These are phyloP conservation scores for Phylloporus sp. DNA, from an alignment of 768 basidiomycete genomes.

Conservation along the genomic window DNA sequence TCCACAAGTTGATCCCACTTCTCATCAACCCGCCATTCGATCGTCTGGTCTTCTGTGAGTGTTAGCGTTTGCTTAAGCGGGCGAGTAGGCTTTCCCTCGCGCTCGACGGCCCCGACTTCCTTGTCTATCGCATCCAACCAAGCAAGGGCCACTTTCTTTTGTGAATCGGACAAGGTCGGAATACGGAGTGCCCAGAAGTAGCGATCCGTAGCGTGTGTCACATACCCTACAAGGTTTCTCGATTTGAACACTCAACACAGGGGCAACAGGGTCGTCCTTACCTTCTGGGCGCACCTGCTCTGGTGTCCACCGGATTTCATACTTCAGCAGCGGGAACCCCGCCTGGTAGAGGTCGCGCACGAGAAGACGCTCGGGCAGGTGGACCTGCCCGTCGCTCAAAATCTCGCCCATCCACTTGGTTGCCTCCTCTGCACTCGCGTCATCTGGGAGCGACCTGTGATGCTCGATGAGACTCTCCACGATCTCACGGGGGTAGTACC, in stretches of 20 bases:
- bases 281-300: conserved; percentile 55
- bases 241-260: background rate
- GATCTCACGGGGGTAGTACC: conserved; percentile 55
- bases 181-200: conserved; percentile 57
- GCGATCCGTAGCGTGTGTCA: conserved; percentile 69
- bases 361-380: conserved; percentile 63
- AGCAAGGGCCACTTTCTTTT: conserved; percentile 45
- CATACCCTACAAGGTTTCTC: conserved; percentile 43
- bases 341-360: conserved; percentile 52
- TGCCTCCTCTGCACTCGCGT: conserved; percentile 42
- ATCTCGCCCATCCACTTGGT: conserved; percentile 54
- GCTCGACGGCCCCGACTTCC: conserved; percentile 42
- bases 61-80: conserved; percentile 43
- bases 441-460: conserved; percentile 40
- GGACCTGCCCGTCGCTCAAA: conserved; percentile 58
- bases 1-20: conserved; percentile 51
- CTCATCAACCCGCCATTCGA: conserved; percentile 53
- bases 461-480: conserved; percentile 42
- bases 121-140: conserved; percentile 54
- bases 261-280: conserved; percentile 21
- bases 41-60: conserved; percentile 46
- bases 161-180: conserved; percentile 43
- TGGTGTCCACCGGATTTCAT: conserved; percentile 67
- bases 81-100: conserved; percentile 26
- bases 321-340: conserved; percentile 63